Base-by-base conservation (phyloP, 2,329 filamentous ascomycete genomes). In the Calonectria henricotiae region DNA sequence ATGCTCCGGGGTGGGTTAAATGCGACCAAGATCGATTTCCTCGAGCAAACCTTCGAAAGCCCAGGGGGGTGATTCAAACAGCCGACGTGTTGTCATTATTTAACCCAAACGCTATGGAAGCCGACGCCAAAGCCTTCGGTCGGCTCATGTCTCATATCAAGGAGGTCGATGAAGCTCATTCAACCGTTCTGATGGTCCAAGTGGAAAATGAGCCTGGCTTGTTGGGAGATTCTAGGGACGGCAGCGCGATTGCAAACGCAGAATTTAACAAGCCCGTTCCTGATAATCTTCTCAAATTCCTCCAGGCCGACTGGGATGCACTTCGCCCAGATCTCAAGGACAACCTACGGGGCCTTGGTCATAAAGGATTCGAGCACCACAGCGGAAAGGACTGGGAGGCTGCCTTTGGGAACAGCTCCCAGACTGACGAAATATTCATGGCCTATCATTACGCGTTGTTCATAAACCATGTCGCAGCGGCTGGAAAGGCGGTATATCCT, bases 111-210 rank as follows among this genome's bases (percentile, higher is more conserved):
- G 41, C 32, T 8, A 12, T 23, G 1, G 44, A 74, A 8, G 71
- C 72, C 0, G 72, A 74, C 13, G 71, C 68, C 5, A 71, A 60
- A 8, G 80, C 80, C 1, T 82, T 82, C 66, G 67, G 69, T 0
- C 65, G 55, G n/a, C 70, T 81, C 1, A 81, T 82, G 78, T 44
- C n/a, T 0, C 74, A 80, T 32, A 37, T 81, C 0, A 83, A 83
- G 41, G 78, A 83, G 8, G 66, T 87, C 5, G 86, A 88, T 55
- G 78, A 78, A 49, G 74, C 77, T 5, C 79, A 58, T 23, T 58
- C 79, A 1, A 88, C 85, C 0, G 85, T 88, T 0, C 72, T 88
- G 9, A 88, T 88, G 86, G 83, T 87, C 1, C 86, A 88, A 70
- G 86, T 88, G 4, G 85, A 88, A 75, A 88, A 88, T 62, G 86